Evolutionary conservation across 1,284 basidiomycete genomes (phyloP).

Genomic region (Cutaneotrichosporon dermatis): DNA sequence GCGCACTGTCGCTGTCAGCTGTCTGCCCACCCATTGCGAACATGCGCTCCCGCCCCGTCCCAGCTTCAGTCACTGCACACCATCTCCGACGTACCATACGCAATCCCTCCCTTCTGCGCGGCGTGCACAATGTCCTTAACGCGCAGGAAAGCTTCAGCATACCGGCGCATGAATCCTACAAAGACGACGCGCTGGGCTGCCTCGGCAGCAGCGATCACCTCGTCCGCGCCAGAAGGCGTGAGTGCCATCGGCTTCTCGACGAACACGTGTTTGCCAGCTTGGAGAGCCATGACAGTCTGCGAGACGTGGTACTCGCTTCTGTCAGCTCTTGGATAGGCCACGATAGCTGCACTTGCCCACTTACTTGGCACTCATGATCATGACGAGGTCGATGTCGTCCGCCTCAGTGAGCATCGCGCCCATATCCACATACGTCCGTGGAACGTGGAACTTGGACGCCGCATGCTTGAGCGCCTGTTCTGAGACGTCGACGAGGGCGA

Average conservation of each 20-base stretch:
- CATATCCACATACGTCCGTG: conserved; percentile 12
- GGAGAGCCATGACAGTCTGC: conserved; percentile 18
- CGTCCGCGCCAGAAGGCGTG: conserved; percentile 24
- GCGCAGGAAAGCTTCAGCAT: conserved; percentile 43
- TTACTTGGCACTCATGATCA: conserved; percentile 30
- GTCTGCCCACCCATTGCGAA: not conserved
- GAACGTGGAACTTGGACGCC: conserved; percentile 36
- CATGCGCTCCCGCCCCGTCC: too few species aligned
- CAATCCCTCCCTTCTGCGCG: conserved; percentile 1
- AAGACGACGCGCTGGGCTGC: conserved; percentile 25
- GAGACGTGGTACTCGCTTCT: conserved; percentile 17
- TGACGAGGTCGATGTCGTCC: conserved; percentile 40
- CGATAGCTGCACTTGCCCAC: conserved; percentile 14
- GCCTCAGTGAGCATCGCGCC: conserved; percentile 25
- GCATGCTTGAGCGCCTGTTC: conserved; percentile 31
- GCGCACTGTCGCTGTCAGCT: conserved; percentile 18
- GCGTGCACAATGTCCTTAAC: conserved; percentile 37
- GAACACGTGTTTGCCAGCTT: conserved; percentile 34
- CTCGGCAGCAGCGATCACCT: conserved; percentile 23
- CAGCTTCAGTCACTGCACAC: too few species aligned
- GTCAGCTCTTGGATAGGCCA: not conserved
- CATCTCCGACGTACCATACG: conserved; percentile 10
- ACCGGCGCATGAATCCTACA: conserved; percentile 50
- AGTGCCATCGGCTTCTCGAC: conserved; percentile 44
- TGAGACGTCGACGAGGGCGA: conserved; percentile 45